Percentiles rank a stretch among this genome's conserved stretches.
phyloP scores from a whole-genome alignment of 129 eudicot genomes.

The Rutidosis leptorrhynchoides region DNA sequence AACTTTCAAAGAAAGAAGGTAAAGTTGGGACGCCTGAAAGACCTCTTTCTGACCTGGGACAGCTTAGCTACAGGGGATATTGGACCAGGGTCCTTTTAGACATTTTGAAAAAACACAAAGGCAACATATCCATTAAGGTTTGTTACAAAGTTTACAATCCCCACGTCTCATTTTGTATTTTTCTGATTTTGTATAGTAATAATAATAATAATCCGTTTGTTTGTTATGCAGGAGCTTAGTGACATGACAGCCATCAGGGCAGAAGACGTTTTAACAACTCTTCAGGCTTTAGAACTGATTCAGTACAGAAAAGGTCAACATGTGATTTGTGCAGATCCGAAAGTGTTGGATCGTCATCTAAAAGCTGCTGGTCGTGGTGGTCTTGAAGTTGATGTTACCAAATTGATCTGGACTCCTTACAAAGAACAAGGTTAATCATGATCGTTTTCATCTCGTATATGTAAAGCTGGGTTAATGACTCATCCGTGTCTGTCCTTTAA shows the following conservation, averaged over 20 bases:
- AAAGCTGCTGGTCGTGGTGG: constrained; percentile 97
- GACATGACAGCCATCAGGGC: constrained; percentile 97
- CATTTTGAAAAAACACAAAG: constrained; percentile 94
- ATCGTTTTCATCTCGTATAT: background rate
- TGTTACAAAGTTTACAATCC: background rate
- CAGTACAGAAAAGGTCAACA: constrained; percentile 96
- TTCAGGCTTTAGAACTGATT: constrained; percentile 78
- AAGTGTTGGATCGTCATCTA: constrained; percentile 87
- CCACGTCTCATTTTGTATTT: background rate
- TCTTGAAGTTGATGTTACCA: constrained; percentile 85
- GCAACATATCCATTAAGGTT: constrained; percentile 94
- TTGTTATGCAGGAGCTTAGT: constrained; percentile 80
- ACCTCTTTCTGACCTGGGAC: constrained; percentile 93
- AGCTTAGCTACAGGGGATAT: constrained; percentile 91
- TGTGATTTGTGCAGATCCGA: constrained; percentile 94
- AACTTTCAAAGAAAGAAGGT: constrained; percentile 91
- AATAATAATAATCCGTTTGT: background rate
- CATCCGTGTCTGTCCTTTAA: background rate
- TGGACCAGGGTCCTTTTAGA: constrained; percentile 97
- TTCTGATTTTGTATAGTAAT: background rate
- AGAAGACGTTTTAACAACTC: constrained; percentile 80
- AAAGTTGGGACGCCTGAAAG: constrained; percentile 99
- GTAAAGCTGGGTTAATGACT: constrained; percentile 15
- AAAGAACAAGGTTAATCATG: constrained; percentile 69
- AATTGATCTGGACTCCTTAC: constrained; percentile 97